Evolutionary conservation across 768 basidiomycete genomes (phyloP), one percentile per base, ranked within the genome.

Genomic region (Paxillus rubicundulus): DNA sequence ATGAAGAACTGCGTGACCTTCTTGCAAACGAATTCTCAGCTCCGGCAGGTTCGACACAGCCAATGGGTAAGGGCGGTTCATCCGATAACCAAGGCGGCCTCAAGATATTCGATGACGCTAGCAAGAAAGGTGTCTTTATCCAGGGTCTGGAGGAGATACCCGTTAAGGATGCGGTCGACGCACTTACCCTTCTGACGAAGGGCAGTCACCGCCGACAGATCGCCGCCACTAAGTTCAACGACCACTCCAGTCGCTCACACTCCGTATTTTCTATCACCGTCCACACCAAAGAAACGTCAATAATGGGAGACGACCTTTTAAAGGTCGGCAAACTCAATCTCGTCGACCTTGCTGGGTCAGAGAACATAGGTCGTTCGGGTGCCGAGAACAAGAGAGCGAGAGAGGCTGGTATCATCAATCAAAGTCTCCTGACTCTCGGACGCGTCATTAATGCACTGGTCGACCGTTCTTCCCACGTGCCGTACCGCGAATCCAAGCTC

Each of bases 381-480:
- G 97, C 97, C 2, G 92, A 94, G 67, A 91, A 97, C 62, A 93
- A 91, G 67, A 76, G 95, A 52, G 97, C 97, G 12, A 79, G 92
- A 58, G 97, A 99, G 66, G 97, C 97, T 2, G 97, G 97, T 10
- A 97, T 95, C 89, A 98, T 99, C 69, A 99, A 98, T 63, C 92
- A 97, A 71, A 95, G 92, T 63, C 75, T 99, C 45, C 76, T 99
- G 2, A 98, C 97, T n/a, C 83, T 99, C 13, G 97, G 97, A 0
- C 77, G 97, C 30, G 97, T 98, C 34, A 98, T 99, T 61, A 97
- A 95, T 57, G 91, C 91, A 9, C 80, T 99, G 40, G 97, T 98
- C 48, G 95, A 98, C 61, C 87, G 83, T 59, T 86, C 90, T 0
- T 78, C 85, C 28, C 97, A 98, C 66, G 87, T 98, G 41, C 97